phyloP scores from a whole-genome alignment of 1,139 yeast species.

The Yamadazyma jaroonii region DNA sequence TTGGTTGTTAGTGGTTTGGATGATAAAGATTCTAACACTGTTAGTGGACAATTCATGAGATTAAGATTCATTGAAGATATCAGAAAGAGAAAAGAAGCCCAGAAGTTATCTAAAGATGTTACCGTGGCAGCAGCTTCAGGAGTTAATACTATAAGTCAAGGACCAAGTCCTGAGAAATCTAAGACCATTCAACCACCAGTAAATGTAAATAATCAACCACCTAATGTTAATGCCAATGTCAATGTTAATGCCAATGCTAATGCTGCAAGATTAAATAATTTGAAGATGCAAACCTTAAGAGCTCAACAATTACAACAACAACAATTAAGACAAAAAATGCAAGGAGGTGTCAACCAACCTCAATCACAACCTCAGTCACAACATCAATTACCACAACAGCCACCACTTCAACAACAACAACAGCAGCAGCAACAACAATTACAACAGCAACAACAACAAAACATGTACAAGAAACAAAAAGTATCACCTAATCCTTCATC shows the following conservation, averaged over 20 bases:
- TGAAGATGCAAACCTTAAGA: conserved; percentile 16
- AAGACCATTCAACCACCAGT: not conserved
- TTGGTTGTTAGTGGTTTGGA: conserved; percentile 42
- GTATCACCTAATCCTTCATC: conserved; percentile 9
- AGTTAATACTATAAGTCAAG: conserved; percentile 27
- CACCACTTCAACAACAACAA: conserved; percentile 7
- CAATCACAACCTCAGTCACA: conserved; percentile 15
- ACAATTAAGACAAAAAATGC: conserved; percentile 14
- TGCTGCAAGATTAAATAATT: conserved; percentile 2
- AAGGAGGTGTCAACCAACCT: conserved; percentile 8
- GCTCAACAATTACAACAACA: conserved; percentile 21
- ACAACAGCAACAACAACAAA: not conserved
- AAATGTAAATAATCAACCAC: not conserved
- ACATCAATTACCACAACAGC: conserved; percentile 12
- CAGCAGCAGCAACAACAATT: conserved; percentile 4
- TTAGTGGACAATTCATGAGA: conserved; percentile 46
- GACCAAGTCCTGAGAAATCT: conserved; percentile 16
- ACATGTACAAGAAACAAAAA: conserved; percentile 13
- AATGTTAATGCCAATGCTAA: conserved; percentile 4
- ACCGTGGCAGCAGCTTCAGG: conserved; percentile 30
- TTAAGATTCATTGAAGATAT: conserved; percentile 47
- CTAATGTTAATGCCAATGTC: conserved; percentile 1
- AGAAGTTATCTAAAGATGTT: conserved; percentile 43
- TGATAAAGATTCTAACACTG: conserved; percentile 12
- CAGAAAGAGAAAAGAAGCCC: conserved; percentile 43